Evolutionary conservation across 495 filamentous ascomycete species (phyloP), one percentile per base, ranked within the genome.

Genomic region (Rostrohypoxylon terebratum): DNA sequence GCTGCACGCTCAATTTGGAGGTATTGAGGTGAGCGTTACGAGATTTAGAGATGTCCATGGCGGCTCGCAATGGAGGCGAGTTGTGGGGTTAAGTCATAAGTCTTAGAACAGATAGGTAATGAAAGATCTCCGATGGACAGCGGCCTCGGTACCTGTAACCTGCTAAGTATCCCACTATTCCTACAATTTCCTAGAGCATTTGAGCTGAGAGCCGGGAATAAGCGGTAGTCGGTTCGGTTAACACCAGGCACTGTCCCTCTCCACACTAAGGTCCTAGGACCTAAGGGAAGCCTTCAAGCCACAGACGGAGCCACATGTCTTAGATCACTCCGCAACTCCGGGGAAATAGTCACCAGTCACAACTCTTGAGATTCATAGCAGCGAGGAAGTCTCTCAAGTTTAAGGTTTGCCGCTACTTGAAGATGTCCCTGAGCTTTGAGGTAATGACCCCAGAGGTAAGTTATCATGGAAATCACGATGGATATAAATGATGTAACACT

Each of bases 1-100:
- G 55, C 66, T 66, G 45, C 57, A 66, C 50, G 69, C 63, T 66
- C 68, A 68, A 68, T 75, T 61, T 48, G 55, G 47, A 59, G 42
- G 23, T 61, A 61, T 64, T 31, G 47, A 71, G 72, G 54, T 65
- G 51, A 68, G 59, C 47, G 21, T 16, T 42, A 54, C 16, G 34
- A 10, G n/a, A 51, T 8, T 44, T 38, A 25, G 45, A 66, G 62
- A 21, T 33, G 34, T 59, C 51, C 71, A 74, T 74, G 42, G 42
- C 14, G 36, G 42, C 36, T 11, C 47, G 42, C 36, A 38, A 68
- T 51, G 66, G 40, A 59, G 60, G 25, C 33, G 18, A 51, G n/a
- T 62, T 69, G 71, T 59, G 71, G 66, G 66, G 71, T 65, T 36
- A 34, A 54, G 21, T 16, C n/a, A 59, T 36, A 34, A 54, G 21